These are phyloP conservation scores for Blattamonas nauphoetae DNA, from an alignment of 78 protist species.

Conservation along the genomic window DNA sequence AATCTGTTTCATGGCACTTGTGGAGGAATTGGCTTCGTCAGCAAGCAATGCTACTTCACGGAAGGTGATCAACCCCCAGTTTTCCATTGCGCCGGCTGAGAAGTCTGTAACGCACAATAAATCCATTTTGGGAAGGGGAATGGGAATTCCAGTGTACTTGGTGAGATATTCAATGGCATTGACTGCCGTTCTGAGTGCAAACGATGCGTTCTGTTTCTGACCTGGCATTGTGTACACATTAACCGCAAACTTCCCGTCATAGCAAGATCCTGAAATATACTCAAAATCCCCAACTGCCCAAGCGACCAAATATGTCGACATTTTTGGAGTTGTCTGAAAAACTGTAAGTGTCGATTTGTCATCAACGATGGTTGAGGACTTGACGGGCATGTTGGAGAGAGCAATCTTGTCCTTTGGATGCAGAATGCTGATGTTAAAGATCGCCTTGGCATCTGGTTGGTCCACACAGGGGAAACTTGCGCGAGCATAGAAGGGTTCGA, in stretches of 20 bases:
- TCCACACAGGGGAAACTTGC: background rate
- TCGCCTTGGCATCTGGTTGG: slow-evolving; percentile 3
- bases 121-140: slow-evolving; percentile 34
- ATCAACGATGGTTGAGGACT: background rate
- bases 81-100: slow-evolving; percentile 37
- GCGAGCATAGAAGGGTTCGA: background rate
- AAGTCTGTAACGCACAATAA: slow-evolving; percentile 19
- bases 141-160: slow-evolving; percentile 1
- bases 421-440: background rate
- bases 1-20: slow-evolving; percentile 18
- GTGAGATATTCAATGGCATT: background rate
- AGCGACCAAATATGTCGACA: slow-evolving; percentile 30
- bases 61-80: slow-evolving; percentile 45
- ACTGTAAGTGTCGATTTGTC: background rate
- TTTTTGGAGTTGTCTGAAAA: background rate
- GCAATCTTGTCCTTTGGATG: background rate
- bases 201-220: background rate
- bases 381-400: slow-evolving; percentile 10
- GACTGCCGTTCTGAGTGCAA: slow-evolving; percentile 21
- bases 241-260: background rate
- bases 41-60: slow-evolving; percentile 53
- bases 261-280: background rate
- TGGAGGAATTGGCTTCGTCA: slow-evolving; percentile 17
- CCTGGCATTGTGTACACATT: slow-evolving; percentile 28
- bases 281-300: slow-evolving; percentile 9